A percentile compares a stretch with the other conserved stretches of the same genome.
Conservation (phyloP, 202 grass and related monocot genomes). For the Schoenoplectus triqueter region DNA sequence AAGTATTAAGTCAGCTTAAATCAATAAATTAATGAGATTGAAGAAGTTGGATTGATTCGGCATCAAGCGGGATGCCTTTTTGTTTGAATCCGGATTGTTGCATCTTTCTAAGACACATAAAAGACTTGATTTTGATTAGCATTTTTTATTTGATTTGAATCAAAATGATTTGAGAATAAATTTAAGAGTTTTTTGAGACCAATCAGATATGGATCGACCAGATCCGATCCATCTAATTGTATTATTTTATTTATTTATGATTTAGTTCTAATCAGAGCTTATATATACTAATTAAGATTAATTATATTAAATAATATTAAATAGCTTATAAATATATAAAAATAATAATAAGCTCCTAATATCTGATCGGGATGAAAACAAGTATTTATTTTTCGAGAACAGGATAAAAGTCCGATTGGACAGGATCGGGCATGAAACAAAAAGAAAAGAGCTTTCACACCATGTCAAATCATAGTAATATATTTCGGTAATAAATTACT, state of each 20-base stretch:
- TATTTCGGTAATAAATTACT: background rate
- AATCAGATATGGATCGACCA: too few relatives aligned
- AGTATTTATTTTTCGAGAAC: conserved; percentile 17
- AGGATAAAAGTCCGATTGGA: conserved; percentile 11
- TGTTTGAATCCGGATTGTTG: background rate
- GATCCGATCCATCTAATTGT: too few relatives aligned
- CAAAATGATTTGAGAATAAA: too few relatives aligned
- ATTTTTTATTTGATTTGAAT: too few relatives aligned
- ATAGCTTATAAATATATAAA: too few relatives aligned
- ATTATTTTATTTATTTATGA: too few relatives aligned
- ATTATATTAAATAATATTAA: too few relatives aligned
- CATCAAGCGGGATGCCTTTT: background rate
- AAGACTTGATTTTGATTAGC: too few relatives aligned
- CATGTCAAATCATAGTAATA: background rate
- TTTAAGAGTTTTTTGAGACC: too few relatives aligned
- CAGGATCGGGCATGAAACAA: background rate
- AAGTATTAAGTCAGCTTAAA: background rate
- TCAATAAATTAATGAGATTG: background rate
- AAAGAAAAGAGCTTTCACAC: background rate
- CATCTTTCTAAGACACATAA: background rate
- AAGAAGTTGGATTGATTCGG: background rate
- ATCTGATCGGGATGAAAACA: background rate
- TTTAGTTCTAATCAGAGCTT: too few relatives aligned
- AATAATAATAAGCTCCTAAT: too few relatives aligned
- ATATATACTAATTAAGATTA: too few relatives aligned